These are phyloP conservation scores for Amauroascus verrucosus DNA, from an alignment of 2,329 filamentous ascomycete species.

Conservation along the genomic window DNA sequence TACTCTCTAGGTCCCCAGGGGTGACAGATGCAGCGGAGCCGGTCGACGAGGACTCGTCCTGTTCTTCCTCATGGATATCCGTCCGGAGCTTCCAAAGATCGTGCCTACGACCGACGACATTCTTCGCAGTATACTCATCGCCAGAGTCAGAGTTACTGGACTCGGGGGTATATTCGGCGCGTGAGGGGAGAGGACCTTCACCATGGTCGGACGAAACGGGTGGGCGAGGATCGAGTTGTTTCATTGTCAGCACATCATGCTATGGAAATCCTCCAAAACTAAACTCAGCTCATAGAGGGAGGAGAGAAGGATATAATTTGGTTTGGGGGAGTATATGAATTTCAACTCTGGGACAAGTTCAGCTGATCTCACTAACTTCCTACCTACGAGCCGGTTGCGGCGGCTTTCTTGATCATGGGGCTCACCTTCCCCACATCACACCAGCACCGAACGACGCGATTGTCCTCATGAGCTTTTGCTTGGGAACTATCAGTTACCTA, in stretches of 20 bases:
- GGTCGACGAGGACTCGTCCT: background rate
- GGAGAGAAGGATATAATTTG: background rate
- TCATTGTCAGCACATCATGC: constrained; percentile 8
- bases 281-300: background rate
- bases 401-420: constrained; percentile 5
- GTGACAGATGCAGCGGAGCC: background rate
- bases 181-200: background rate
- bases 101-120: constrained; percentile 7
- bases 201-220: background rate
- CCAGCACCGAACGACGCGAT: no score
- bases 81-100: constrained; percentile 28
- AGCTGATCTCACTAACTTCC: constrained; percentile 2
- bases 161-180: constrained; percentile 20
- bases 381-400: background rate
- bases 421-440: background rate
- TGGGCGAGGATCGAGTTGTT: background rate
- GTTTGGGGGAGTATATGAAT: background rate
- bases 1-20: background rate
- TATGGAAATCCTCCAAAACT: background rate
- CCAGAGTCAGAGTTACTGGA: constrained; percentile 22
- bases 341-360: background rate
- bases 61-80: constrained; percentile 22
- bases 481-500: background rate
- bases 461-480: background rate
- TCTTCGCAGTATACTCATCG: constrained; percentile 13